Conservation (phyloP, 176 grass and related monocot species). For the Triticum turgidum region DNA sequence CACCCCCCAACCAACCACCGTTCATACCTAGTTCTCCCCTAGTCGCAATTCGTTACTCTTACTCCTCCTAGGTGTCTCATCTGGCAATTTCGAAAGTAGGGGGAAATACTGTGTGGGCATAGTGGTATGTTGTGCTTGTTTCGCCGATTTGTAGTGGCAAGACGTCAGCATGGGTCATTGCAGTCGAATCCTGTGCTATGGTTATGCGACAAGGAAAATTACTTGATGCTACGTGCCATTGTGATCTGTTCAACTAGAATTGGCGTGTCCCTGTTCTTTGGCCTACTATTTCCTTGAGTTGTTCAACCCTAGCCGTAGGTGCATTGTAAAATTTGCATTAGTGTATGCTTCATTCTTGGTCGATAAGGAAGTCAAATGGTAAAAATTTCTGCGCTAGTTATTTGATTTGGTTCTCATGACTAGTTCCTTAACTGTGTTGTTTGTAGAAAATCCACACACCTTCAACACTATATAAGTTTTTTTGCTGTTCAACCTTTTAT, state of each 20-base stretch:
- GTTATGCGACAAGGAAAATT: not conserved
- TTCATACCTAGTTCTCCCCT: not conserved
- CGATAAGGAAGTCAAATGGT: constrained; percentile 8
- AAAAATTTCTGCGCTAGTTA: not conserved
- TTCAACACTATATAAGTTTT: not conserved
- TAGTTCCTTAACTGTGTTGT: not conserved
- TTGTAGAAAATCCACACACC: not conserved
- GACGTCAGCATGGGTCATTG: not conserved
- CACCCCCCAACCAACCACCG: not conserved
- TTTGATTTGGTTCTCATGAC: not conserved
- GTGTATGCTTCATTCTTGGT: not conserved
- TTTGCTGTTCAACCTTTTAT: not conserved
- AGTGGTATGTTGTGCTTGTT: not conserved
- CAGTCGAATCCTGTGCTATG: not conserved
- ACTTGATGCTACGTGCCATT: not conserved
- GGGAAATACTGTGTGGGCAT: not conserved
- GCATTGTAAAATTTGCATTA: not conserved
- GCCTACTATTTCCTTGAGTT: not conserved
- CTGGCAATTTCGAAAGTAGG: not conserved
- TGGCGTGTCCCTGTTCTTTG: not conserved
- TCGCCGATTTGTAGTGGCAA: not conserved
- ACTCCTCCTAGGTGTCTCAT: not conserved
- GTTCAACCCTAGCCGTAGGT: not conserved
- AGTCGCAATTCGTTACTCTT: not conserved
- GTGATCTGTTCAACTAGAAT: not conserved